Base-by-base conservation (phyloP, 2,329 filamentous ascomycete species). In the Arachnomyces sp. region DNA sequence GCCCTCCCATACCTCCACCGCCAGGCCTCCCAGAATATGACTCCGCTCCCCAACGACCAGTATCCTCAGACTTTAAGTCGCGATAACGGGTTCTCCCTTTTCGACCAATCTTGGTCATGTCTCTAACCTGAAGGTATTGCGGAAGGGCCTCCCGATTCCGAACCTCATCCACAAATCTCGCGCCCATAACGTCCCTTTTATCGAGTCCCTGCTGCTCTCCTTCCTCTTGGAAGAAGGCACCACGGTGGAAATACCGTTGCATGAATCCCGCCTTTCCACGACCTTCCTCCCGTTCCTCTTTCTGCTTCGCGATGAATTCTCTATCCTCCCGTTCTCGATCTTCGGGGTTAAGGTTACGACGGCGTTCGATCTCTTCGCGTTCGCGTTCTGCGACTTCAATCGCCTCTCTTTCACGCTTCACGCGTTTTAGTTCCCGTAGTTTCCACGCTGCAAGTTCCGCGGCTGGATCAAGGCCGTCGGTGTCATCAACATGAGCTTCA, bases 241-340 rank as follows among this genome's bases (percentile, higher is more conserved):
- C 92, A 66, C 89, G 90, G 72, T 98, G 92, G 64, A 86, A 89
- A 67, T 96, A 98, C 59, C 89, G 88, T 58, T 95, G 89, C 84
- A 96, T 86, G 61, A 80, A 95, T 2, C 76, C 76, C 73, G 92
- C 86, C 64, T 90, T 83, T 39, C 87, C 87, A 45, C 82, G 81
- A 37, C 71, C 64, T 45, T 84, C 79, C 53, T 85, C 84, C 16
- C 71, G 68, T 47, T 94, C 88, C 46, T 84, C 83, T 51, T 82
- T 79, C 63, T 96, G 90, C 49, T 74, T 72, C 1, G 81, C 80
- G 13, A 96, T 67, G 60, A 79, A 85, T 37, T 75, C 84, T 32
- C 80, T 76, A 61, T 98, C 92, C 60, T 98, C 92, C 43, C 79
- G 81, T 43, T 81, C 79, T 35, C 92, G 78, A 64, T 96, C 89